phyloP scores from a whole-genome alignment of 805 yeast species.

The Saccharomycopsis fibuligera region DNA sequence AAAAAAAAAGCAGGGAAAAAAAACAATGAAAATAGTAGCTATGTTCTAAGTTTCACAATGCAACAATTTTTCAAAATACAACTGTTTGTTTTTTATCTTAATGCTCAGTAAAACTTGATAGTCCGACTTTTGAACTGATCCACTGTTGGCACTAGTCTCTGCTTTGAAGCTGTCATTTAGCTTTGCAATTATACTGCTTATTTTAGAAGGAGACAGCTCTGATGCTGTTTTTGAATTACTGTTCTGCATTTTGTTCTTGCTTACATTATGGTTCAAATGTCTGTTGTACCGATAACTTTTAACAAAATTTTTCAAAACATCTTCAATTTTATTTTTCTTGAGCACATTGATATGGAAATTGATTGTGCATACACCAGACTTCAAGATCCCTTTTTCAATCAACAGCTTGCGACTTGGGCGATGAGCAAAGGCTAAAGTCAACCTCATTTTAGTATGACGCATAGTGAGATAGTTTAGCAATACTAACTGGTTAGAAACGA shows the following conservation, averaged over 20 bases:
- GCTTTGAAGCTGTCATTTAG: background rate
- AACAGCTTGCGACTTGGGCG: slow-evolving; percentile 6
- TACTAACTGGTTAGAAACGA: slow-evolving; percentile 5
- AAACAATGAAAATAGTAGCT: no score
- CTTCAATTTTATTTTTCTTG: slow-evolving; percentile 10
- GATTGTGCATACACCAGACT: background rate
- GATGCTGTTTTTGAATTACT: no score
- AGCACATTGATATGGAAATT: slow-evolving; percentile 5
- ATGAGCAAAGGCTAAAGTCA: background rate
- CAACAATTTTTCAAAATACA: background rate
- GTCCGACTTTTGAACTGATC: no score
- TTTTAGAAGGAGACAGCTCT: no score
- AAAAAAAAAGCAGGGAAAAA: no score
- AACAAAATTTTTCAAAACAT: slow-evolving; percentile 11
- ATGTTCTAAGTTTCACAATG: background rate
- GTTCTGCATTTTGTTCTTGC: no score
- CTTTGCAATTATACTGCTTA: background rate
- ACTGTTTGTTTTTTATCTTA: background rate
- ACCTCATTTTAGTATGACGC: background rate
- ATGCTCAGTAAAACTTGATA: background rate
- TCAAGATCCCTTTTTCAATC: slow-evolving; percentile 3
- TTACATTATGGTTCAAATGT: no score
- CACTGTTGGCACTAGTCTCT: no score
- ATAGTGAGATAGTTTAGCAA: background rate
- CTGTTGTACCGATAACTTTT: slow-evolving; percentile 11